Base-by-base conservation (phyloP, 1,284 basidiomycete species). In the Ustilago curta region DNA sequence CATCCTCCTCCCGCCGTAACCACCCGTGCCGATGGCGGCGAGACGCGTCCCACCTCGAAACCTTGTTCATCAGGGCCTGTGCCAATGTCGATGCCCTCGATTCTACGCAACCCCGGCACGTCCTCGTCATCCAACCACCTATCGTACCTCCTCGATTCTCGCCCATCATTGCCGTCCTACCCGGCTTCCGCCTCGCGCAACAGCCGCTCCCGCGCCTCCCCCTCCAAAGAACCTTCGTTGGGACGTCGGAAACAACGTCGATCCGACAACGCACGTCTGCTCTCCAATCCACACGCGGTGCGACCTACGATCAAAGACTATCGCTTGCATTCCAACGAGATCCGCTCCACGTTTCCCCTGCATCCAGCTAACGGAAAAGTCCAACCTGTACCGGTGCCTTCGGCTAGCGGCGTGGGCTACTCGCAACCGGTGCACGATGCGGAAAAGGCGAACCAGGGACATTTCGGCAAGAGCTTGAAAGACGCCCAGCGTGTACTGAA, bases 401-500 rank as follows among this genome's bases (percentile, higher is more conserved):
- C 47, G 0, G 21, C 23, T 14, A 59, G 59, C 29, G 12, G 19
- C 16, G 49, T 57, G 5, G 45, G 57, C 1, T 60, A 67, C 12
- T 52, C 54, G 3, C 58, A 63, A 21, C 70, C 79, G 2, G 19
- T 5, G 0, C 56, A 70, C 43, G 76, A 80, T 21, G 43, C 73
- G 2, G 7, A 37, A 3, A 64, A 52, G 3, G 76, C 81, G 1
- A 62, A 58, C 6, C 56, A 61, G 32, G 81, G 81, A 9, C 75
- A 80, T 9, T 81, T 82, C 42, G 72, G 74, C 0, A 75, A 75
- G 37, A 69, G 62, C 16, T 32, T 80, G 12, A 47, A 50, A 2
- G 78, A 83, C 32, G 81, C 81, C 3, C 81, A 77, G 32, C 53
- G 59, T 3, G 69, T 79, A 11, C 57, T 83, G 18, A 66, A 59